These are phyloP conservation scores for Fusarium torreyae DNA, from an alignment of 2,329 filamentous ascomycete species.

Conservation along the genomic window DNA sequence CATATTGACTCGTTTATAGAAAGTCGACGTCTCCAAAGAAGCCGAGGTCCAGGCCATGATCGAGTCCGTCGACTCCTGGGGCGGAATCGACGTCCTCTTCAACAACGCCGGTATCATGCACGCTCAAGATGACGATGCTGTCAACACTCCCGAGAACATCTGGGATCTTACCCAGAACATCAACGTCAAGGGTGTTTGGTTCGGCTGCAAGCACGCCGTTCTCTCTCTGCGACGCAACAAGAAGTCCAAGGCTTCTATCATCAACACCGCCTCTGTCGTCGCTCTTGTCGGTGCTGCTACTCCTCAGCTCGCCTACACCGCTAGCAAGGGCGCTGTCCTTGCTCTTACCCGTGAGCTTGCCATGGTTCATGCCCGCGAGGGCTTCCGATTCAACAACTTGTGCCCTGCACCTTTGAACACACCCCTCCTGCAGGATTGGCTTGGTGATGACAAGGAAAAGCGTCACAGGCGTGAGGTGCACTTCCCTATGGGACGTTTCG, in stretches of 20 bases:
- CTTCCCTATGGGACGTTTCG: constrained; percentile 90
- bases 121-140: constrained; percentile 81
- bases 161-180: constrained; percentile 95
- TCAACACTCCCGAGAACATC: constrained; percentile 89
- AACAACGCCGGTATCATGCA: constrained; percentile 99
- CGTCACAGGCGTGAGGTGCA: constrained; percentile 87
- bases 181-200: constrained; percentile 99
- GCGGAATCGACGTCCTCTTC: constrained; percentile 92
- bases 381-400: constrained; percentile 90
- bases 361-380: constrained; percentile 91
- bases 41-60: constrained; percentile 81
- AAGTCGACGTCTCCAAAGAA: constrained; percentile 88
- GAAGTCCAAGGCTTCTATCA: constrained; percentile 85
- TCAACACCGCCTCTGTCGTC: constrained; percentile 93
- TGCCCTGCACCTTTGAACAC: constrained; percentile 95
- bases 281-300: constrained; percentile 89
- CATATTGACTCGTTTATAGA: constrained; percentile 38
- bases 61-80: constrained; percentile 83
- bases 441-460: constrained; percentile 88
- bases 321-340: constrained; percentile 92
- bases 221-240: constrained; percentile 83
- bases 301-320: constrained; percentile 92
- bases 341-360: constrained; percentile 92
- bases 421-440: constrained; percentile 91
- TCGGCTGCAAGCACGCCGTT: constrained; percentile 91